A percentile compares a stretch with the other conserved stretches of the same genome.
Conservation (phyloP, 495 filamentous ascomycete species). For the Penicillium canescens region DNA sequence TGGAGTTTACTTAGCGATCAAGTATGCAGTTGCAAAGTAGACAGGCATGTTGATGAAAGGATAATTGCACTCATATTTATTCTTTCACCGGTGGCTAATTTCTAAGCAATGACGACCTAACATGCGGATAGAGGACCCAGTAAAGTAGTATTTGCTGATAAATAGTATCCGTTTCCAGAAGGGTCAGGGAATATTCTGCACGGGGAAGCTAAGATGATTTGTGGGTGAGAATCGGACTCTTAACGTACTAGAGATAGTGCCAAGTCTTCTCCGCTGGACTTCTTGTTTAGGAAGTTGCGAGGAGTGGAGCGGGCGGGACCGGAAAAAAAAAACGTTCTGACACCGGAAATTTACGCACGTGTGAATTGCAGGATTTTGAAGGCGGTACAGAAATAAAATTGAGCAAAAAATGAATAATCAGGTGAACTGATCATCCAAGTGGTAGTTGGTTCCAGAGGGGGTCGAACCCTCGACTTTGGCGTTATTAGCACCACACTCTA, state of each 20-base stretch:
- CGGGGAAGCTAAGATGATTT: constrained; percentile 2
- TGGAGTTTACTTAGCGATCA: neutral
- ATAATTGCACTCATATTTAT: neutral
- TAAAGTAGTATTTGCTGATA: neutral
- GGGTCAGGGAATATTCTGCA: neutral
- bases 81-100: neutral
- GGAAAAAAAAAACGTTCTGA: no score
- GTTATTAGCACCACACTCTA: constrained; percentile 43
- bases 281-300: constrained; percentile 21
- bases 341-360: no score
- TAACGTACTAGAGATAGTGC: constrained; percentile 1
- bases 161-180: constrained; percentile 5
- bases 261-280: constrained; percentile 15
- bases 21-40: neutral
- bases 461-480: constrained; percentile 36
- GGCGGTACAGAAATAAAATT: no score
- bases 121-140: constrained; percentile 1
- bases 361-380: neutral
- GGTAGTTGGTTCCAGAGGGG: constrained; percentile 2
- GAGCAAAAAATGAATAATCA: no score
- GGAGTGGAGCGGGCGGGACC: constrained; percentile 17
- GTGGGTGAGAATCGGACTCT: neutral
- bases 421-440: no score
- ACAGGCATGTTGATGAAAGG: neutral
- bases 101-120: constrained; percentile 4